These are phyloP conservation scores for Metschnikowia bowlesiae DNA, from an alignment of 805 yeast genomes.

Conservation along the genomic window DNA sequence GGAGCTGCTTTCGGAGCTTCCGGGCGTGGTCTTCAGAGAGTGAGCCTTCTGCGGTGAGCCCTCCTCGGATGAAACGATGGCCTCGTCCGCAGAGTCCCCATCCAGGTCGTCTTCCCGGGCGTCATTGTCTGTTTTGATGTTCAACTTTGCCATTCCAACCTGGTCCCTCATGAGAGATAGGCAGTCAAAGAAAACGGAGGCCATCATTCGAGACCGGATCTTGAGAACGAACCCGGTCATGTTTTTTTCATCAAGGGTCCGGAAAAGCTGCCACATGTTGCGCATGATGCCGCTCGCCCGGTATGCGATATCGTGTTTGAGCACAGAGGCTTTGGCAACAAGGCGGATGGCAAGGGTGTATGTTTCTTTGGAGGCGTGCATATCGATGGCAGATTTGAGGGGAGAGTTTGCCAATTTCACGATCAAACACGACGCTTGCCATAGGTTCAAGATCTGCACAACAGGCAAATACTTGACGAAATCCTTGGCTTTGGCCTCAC, in stretches of 20 bases:
- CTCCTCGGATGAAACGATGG: constrained; percentile 13
- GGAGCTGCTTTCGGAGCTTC: constrained; percentile 32
- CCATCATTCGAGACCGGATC: constrained; percentile 83
- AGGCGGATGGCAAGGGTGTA: constrained; percentile 64
- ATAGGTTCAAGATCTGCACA: constrained; percentile 71
- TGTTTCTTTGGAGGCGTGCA: constrained; percentile 64
- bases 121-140: constrained; percentile 30
- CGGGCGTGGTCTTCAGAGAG: constrained; percentile 31
- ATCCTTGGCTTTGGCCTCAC: constrained; percentile 54
- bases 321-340: constrained; percentile 74
- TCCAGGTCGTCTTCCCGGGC: constrained; percentile 19
- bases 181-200: constrained; percentile 88
- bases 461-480: constrained; percentile 80
- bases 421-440: constrained; percentile 90
- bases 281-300: constrained; percentile 92
- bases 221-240: constrained; percentile 42
- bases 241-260: constrained; percentile 57
- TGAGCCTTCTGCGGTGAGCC: constrained; percentile 16
- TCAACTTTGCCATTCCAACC: constrained; percentile 74
- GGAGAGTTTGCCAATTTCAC: constrained; percentile 77
- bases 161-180: constrained; percentile 79
- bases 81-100: constrained; percentile 23
- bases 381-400: constrained; percentile 60
- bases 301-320: constrained; percentile 89
- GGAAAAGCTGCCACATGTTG: constrained; percentile 86